Percentiles rank a stretch among this genome's conserved stretches.
Evolutionary conservation across 345 rosid species (phyloP).

Genomic region (Tarenaya hassleriana): DNA sequence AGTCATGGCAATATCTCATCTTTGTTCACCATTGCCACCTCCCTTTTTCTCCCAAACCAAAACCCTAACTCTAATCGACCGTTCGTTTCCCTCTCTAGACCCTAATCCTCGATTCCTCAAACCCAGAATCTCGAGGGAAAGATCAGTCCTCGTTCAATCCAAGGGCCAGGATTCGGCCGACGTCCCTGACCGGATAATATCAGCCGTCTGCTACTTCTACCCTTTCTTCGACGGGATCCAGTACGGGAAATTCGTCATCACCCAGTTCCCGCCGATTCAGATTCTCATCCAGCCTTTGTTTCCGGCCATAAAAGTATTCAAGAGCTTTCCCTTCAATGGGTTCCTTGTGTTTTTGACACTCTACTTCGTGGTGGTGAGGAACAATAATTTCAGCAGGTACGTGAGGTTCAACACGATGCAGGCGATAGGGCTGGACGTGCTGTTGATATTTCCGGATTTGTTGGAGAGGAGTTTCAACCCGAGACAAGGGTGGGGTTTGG

Average conservation of each 20-base stretch:
- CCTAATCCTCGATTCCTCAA: slow-evolving; percentile 7
- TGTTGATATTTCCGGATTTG: slow-evolving; percentile 84
- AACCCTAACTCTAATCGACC: slow-evolving; percentile 23
- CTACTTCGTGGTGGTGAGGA: slow-evolving; percentile 87
- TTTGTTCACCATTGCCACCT: slow-evolving; percentile 30
- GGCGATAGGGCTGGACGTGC: slow-evolving; percentile 83
- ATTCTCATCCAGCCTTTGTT: slow-evolving; percentile 63
- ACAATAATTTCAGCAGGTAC: slow-evolving; percentile 76
- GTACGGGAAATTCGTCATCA: slow-evolving; percentile 75
- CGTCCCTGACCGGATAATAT: slow-evolving; percentile 73
- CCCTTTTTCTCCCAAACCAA: slow-evolving; percentile 24
- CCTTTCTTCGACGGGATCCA: slow-evolving; percentile 92
- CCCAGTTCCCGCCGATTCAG: slow-evolving; percentile 63
- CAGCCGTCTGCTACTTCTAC: slow-evolving; percentile 84
- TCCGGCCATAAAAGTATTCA: slow-evolving; percentile 74
- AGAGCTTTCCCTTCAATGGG: slow-evolving; percentile 85
- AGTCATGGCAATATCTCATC: slow-evolving; percentile 40
- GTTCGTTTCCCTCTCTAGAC: slow-evolving; percentile 25
- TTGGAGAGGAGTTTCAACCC: slow-evolving; percentile 86
- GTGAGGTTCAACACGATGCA: slow-evolving; percentile 99
- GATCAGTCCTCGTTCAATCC: slow-evolving; percentile 37
- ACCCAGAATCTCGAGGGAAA: slow-evolving; percentile 21
- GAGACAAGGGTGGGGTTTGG: slow-evolving; percentile 67
- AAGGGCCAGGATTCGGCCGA: slow-evolving; percentile 59
- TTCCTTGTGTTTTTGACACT: slow-evolving; percentile 66